Percentiles rank a stretch among this genome's conserved stretches.
These are phyloP conservation scores for Penicillium freii DNA, from an alignment of 2,329 filamentous ascomycete species.

Conservation along the genomic window DNA sequence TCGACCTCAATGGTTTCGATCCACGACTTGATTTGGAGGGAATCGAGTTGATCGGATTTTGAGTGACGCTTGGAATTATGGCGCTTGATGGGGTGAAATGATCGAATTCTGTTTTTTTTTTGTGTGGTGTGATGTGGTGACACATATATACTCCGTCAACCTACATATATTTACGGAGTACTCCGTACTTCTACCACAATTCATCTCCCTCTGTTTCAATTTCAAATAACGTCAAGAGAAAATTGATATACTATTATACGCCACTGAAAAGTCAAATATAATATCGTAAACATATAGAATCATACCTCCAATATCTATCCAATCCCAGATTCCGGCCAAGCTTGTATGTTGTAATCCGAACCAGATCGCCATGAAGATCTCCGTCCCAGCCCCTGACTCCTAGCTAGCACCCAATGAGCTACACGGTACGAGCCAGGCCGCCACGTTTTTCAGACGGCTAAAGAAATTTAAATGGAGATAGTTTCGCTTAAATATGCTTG, in stretches of 20 bases:
- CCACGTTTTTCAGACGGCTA: not conserved
- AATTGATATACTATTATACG: not conserved
- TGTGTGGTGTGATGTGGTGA: not conserved
- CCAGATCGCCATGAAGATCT: slow-evolving; percentile 13
- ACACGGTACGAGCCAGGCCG: not conserved
- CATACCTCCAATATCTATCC: not conserved
- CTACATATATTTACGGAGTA: not conserved
- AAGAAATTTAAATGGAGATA: not conserved
- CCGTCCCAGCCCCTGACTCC: slow-evolving; percentile 19
- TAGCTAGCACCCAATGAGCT: not conserved
- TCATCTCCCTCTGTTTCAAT: not conserved
- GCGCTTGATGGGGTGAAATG: not conserved
- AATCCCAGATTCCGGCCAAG: not conserved
- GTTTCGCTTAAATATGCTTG: not conserved
- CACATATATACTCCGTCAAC: not conserved
- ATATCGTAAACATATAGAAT: not conserved
- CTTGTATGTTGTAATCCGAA: not conserved
- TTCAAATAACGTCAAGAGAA: not conserved
- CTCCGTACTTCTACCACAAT: not conserved
- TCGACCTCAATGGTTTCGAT: not conserved
- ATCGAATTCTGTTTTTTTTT: not conserved
- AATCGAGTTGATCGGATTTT: not conserved
- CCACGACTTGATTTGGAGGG: not conserved
- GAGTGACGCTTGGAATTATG: no score
- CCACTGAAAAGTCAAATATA: not conserved